Base-by-base conservation (phyloP, 768 basidiomycete species). In the Crepidotus variabilis region DNA sequence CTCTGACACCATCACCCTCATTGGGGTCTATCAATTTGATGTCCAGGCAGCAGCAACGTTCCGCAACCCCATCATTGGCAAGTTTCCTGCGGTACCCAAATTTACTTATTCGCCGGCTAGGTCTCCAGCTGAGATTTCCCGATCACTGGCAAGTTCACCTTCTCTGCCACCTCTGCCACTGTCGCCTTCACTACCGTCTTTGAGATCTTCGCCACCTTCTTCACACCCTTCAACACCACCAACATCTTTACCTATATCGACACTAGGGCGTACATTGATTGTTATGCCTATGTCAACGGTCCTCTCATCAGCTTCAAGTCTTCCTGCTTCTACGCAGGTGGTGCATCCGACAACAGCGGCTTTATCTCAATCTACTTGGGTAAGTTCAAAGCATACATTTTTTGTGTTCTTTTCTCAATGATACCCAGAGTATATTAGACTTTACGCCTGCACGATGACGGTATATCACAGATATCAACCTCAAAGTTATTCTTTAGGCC, bases 201-300 rank as follows among this genome's bases (percentile, higher is more conserved):
- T 21, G n/a, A 47, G 18, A 39, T 6, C 32, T 16, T 28, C 56
- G 1, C 56, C 14, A 11, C 64, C 70, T 6, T 60, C 67, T 6
- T 54, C 65, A 14, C 64, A 65, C 1, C 60, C 51, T 10, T 55
- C 61, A n/a, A 23, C 32, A 24, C 47, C 36, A 20, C 28, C 57
- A 34, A 67, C 72, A 7, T 64, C 71, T 1, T 52, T 68, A 14
- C 66, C 71, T 20, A 56, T 60, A 0, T 68, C 70, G 6, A 65
- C 65, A 8, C 53, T 71, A 50, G 65, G 64, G n/a, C 57, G 63
- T 18, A 68, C 65, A 0, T 69, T 69, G 2, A 64, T 69, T 9
- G 48, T 65, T 14, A 73, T 72, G 6, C 72, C 72, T 0, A 64
- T 68, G 18, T 71, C 74, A 18, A 52, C 68, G 1, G 62, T 54